A percentile compares a stretch with the other conserved stretches of the same genome.
Evolutionary conservation across 768 basidiomycete species (phyloP).

Genomic region (Russula dissimulans): DNA sequence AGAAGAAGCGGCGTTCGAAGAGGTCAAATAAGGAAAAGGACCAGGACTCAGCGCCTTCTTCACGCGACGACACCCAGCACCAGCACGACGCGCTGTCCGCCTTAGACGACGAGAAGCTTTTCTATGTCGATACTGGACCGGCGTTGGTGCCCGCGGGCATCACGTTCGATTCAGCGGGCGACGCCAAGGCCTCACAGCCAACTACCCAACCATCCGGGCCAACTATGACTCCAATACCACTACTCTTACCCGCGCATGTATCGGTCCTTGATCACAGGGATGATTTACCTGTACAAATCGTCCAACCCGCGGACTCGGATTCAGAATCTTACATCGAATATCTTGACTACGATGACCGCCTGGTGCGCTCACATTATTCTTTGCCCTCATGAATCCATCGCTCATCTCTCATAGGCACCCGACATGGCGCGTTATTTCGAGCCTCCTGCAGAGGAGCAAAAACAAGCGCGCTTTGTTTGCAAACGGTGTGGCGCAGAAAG

Average conservation of each 20-base stretch:
- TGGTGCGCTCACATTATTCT: constrained; percentile 31
- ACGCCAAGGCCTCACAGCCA: constrained; percentile 2
- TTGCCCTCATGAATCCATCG: neutral
- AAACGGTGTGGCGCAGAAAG: constrained; percentile 72
- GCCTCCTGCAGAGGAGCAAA: constrained; percentile 30
- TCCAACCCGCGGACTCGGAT: constrained; percentile 43
- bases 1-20: constrained; percentile 10
- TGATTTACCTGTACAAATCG: constrained; percentile 36
- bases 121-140: constrained; percentile 44
- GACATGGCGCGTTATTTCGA: constrained; percentile 59
- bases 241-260: constrained; percentile 67
- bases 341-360: constrained; percentile 58
- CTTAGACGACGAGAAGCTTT: constrained; percentile 25
- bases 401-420: constrained; percentile 31
- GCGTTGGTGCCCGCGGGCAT: constrained; percentile 26
- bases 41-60: neutral
- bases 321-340: constrained; percentile 68
- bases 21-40: neutral
- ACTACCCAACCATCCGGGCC: constrained; percentile 1
- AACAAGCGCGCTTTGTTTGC: constrained; percentile 48
- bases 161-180: constrained; percentile 18
- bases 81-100: neutral
- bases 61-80: neutral
- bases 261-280: constrained; percentile 36
- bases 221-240: neutral